phyloP scores from a whole-genome alignment of 139 green algal genomes.

The Raphidocelis subcapitata region DNA sequence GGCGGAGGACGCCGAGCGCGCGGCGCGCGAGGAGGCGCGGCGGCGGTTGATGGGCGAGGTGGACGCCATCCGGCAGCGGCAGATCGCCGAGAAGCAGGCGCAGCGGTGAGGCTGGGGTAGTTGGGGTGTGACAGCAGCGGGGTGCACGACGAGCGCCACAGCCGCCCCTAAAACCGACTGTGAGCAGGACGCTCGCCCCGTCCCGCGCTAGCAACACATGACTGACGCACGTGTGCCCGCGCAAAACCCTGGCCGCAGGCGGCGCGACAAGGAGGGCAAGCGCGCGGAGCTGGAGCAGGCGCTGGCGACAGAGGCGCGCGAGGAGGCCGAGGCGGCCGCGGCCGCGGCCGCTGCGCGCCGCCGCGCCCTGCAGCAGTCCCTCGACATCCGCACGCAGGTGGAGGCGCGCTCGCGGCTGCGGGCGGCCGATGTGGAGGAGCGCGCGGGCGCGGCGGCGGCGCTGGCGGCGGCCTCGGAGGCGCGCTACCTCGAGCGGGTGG shows the following conservation, averaged over 20 bases:
- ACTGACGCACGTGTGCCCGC: background rate
- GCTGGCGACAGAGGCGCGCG: conserved; percentile 3
- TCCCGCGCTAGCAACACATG: background rate
- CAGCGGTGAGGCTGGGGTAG: conserved; percentile 16
- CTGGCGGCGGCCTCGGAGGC: conserved; percentile 10
- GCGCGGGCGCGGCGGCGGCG: conserved; percentile 20
- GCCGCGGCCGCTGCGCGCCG: conserved; percentile 8
- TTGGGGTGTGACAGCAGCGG: background rate
- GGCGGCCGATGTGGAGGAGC: conserved; percentile 50
- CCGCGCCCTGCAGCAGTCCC: conserved; percentile 27
- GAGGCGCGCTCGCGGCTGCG: conserved; percentile 35
- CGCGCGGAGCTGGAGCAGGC: conserved; percentile 12
- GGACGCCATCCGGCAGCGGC: conserved; percentile 46
- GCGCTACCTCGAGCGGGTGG: conserved; percentile 20
- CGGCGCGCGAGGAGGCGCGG: conserved; percentile 40
- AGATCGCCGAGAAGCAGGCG: conserved; percentile 46
- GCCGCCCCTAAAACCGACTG: background rate
- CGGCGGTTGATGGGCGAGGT: conserved; percentile 53
- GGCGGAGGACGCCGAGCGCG: conserved; percentile 48
- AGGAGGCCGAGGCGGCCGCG: conserved; percentile 7
- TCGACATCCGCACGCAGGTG: conserved; percentile 60
- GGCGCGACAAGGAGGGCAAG: conserved; percentile 15
- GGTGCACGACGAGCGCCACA: background rate
- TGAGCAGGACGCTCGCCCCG: background rate
- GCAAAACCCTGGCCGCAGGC: conserved; percentile 14